phyloP scores from a whole-genome alignment of 352 stramenopile genomes.

The Phytopythium sindhum region DNA sequence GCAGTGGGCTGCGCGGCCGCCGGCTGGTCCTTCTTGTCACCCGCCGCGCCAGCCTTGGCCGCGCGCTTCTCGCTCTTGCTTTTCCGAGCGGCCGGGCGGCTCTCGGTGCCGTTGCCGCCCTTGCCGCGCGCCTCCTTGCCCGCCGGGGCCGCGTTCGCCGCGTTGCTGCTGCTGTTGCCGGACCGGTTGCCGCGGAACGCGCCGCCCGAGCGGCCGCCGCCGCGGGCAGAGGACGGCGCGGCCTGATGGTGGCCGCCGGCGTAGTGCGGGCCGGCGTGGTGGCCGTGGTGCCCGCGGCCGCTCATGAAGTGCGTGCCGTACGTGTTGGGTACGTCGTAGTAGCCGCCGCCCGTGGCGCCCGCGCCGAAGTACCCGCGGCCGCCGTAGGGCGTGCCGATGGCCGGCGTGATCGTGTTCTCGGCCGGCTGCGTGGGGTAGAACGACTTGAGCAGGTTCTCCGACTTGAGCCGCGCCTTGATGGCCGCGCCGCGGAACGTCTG shows the following conservation, averaged over 20 bases:
- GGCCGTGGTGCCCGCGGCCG: conserved; percentile 25
- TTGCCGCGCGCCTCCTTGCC: conserved; percentile 44
- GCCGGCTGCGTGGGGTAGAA: conserved; percentile 81
- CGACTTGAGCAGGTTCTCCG: conserved; percentile 90
- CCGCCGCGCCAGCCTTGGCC: conserved; percentile 32
- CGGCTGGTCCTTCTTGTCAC: conserved; percentile 12
- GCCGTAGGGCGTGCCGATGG: conserved; percentile 37
- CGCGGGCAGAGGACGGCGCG: conserved; percentile 13
- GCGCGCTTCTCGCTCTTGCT: conserved; percentile 58
- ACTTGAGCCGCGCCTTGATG: conserved; percentile 92
- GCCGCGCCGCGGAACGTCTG: conserved; percentile 88
- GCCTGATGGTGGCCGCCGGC: conserved; percentile 27
- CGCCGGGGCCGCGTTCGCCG: conserved; percentile 9
- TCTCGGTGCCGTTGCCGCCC: conserved; percentile 46
- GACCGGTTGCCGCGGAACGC: conserved; percentile 29
- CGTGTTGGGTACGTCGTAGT: conserved; percentile 63
- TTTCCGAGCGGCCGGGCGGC: conserved; percentile 44
- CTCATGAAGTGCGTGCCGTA: conserved; percentile 28
- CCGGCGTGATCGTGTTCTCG: conserved; percentile 46
- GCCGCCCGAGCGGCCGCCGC: conserved; percentile 13
- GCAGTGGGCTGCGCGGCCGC: neutral
- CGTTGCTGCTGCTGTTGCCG: conserved; percentile 13
- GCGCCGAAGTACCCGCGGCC: conserved; percentile 67
- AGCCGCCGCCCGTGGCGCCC: conserved; percentile 35
- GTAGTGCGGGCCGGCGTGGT: conserved; percentile 19